Evolutionary conservation across 306 rosid genomes (phyloP).

Genomic region (Vicia villosa): DNA sequence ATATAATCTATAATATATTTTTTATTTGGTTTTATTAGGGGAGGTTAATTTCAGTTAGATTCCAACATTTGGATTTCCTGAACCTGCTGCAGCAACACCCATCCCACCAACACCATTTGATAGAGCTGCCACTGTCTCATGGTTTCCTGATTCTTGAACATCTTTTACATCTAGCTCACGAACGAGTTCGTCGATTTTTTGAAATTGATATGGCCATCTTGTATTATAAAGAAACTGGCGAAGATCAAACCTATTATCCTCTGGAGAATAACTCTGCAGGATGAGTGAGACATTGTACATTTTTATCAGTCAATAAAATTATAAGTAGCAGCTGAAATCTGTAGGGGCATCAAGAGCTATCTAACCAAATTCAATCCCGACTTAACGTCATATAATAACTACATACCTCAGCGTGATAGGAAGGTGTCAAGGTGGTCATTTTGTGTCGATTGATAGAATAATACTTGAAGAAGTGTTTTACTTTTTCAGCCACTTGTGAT

Average conservation of each 20-base stretch:
- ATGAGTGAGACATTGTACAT: slow-evolving; percentile 21
- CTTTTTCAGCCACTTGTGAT: slow-evolving; percentile 89
- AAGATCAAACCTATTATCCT: slow-evolving; percentile 89
- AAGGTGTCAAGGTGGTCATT: slow-evolving; percentile 88
- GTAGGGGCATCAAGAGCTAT: background rate
- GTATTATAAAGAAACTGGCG: slow-evolving; percentile 86
- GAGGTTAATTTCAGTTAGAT: slow-evolving; percentile 32
- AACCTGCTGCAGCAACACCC: slow-evolving; percentile 94
- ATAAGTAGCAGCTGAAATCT: slow-evolving; percentile 14
- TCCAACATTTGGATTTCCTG: slow-evolving; percentile 92
- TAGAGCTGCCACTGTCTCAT: slow-evolving; percentile 43
- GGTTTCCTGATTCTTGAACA: slow-evolving; percentile 46
- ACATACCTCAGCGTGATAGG: slow-evolving; percentile 93
- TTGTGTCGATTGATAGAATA: slow-evolving; percentile 95
- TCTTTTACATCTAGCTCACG: slow-evolving; percentile 55
- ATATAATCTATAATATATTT: slow-evolving; percentile 18
- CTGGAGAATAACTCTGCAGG: slow-evolving; percentile 93
- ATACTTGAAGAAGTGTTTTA: slow-evolving; percentile 88
- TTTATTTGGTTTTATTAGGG: slow-evolving; percentile 15
- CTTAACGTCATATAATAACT: background rate
- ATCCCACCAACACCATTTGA: slow-evolving; percentile 68
- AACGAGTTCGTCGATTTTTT: slow-evolving; percentile 82
- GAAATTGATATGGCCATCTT: slow-evolving; percentile 93
- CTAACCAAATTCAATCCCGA: background rate
- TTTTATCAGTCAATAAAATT: slow-evolving; percentile 23